Evolutionary conservation across 1,284 basidiomycete genomes (phyloP).

Genomic region (Cryptococcus sp.): DNA sequence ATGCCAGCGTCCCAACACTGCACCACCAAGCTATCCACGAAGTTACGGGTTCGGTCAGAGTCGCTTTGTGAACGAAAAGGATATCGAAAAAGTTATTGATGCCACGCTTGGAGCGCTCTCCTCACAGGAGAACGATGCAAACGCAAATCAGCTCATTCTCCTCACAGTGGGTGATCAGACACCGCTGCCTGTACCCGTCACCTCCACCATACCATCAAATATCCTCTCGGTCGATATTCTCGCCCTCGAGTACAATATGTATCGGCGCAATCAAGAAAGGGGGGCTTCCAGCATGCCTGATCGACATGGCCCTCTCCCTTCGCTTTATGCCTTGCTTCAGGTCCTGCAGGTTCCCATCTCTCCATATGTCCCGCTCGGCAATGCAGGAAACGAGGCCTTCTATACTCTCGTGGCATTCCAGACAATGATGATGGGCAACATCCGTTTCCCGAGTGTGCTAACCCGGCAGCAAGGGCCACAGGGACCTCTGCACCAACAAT

Average conservation of each 20-base stretch:
- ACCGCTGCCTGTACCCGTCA: constrained; percentile 25
- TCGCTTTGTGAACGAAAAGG: constrained; percentile 63
- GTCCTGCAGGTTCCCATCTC: constrained; percentile 45
- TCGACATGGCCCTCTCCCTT: constrained; percentile 32
- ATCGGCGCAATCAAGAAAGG: constrained; percentile 35
- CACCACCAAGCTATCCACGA: constrained; percentile 35
- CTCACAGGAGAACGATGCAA: constrained; percentile 70
- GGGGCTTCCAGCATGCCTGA: constrained; percentile 33
- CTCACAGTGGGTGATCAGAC: constrained; percentile 60
- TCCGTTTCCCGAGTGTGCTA: constrained; percentile 35
- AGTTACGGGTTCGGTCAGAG: constrained; percentile 64
- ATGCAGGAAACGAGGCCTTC: constrained; percentile 49
- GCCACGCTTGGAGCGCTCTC: constrained; percentile 65
- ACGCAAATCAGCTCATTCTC: constrained; percentile 67
- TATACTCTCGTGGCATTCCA: constrained; percentile 48
- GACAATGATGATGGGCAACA: constrained; percentile 46
- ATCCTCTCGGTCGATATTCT: constrained; percentile 64
- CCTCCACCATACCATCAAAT: constrained; percentile 62
- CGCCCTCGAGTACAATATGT: constrained; percentile 37
- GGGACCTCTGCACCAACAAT: not conserved
- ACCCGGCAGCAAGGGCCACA: constrained; percentile 12
- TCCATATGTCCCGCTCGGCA: constrained; percentile 42
- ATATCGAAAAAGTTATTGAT: constrained; percentile 56
- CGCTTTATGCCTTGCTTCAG: constrained; percentile 35
- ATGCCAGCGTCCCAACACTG: constrained; percentile 37